Base-by-base conservation (phyloP, 139 green algal species). In the Pleodorina starrii region DNA sequence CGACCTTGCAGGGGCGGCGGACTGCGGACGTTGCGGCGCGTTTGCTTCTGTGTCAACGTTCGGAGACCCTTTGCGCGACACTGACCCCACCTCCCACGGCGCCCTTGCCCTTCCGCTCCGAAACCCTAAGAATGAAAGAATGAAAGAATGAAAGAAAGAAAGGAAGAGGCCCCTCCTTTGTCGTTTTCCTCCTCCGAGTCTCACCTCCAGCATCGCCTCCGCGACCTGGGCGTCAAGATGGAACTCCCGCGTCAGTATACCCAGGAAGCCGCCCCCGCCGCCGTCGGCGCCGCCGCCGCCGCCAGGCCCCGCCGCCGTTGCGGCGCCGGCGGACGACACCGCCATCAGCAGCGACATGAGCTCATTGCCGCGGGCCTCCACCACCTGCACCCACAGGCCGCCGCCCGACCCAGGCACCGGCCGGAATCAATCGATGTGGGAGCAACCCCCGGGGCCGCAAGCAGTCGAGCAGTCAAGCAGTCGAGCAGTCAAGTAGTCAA, bases 321-420 rank as follows among this genome's bases (percentile, higher is more conserved):
- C 82, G 32, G 57, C 84, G 35, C 11, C 29, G 0, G 46, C 75
- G 1, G 86, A 85, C 19, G 93, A 91, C 48, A 94, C 63, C 27
- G 83, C 40, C 90, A 96, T 95, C 5, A 97, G 76, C 3, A 87
- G 46, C 6, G 92, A 88, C 89, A 97, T 92, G 74, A 97, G 90
- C 46, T 92, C 87, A 48, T 95, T 91, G 7, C 95, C 95, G 10
- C 89, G 90, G 0, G 60, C 48, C 63, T 95, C 93, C 16, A 92
- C 74, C 29, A 57, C 77, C 69, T 82, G 69, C 35, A 16, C 36
- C 9, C n/a, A n/a, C n/a, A n/a, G n/a, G n/a, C n/a, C n/a, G n/a
- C n/a, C n/a, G n/a, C n/a, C n/a, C n/a, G n/a, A n/a, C n/a, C n/a
- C n/a, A n/a, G n/a, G n/a, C n/a, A n/a, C n/a, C n/a, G n/a, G n/a